Evolutionary conservation across 129 eudicot genomes (phyloP).

Genomic region (Saussurea involucrata): DNA sequence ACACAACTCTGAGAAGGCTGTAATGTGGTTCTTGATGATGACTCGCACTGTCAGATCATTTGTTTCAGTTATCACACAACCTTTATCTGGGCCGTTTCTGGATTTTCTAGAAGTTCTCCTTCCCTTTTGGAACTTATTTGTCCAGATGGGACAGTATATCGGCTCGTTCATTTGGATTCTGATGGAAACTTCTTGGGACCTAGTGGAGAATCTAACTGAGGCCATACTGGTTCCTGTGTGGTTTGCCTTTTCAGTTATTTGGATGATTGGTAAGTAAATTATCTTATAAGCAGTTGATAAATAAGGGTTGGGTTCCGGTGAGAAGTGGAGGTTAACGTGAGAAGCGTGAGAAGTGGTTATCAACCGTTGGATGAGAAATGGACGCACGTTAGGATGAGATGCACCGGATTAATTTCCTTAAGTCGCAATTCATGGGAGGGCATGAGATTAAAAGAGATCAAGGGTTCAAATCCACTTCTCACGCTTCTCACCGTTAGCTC

Average conservation of each 20-base stretch:
- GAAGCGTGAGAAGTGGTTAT: too few relatives aligned
- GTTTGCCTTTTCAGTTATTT: constrained; percentile 49
- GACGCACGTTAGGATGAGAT: too few relatives aligned
- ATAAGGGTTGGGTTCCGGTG: too few relatives aligned
- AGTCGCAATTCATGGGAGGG: too few relatives aligned
- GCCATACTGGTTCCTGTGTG: constrained; percentile 61
- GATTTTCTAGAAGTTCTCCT: constrained; percentile 49
- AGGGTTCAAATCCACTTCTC: too few relatives aligned
- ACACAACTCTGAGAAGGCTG: constrained; percentile 84
- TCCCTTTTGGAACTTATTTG: constrained; percentile 54
- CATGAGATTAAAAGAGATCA: too few relatives aligned
- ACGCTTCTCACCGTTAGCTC: too few relatives aligned
- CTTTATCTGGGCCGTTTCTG: constrained; percentile 62
- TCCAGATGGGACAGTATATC: constrained; percentile 35
- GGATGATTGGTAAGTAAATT: constrained; percentile 63
- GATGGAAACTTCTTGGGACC: constrained; percentile 46
- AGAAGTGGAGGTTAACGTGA: too few relatives aligned
- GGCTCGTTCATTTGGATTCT: constrained; percentile 59
- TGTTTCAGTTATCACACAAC: constrained; percentile 56
- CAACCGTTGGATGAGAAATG: too few relatives aligned
- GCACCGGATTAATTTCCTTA: too few relatives aligned
- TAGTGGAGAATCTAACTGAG: constrained; percentile 52
- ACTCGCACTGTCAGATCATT: constrained; percentile 60
- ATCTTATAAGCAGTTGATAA: background rate
- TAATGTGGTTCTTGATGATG: constrained; percentile 70